Evolutionary conservation across 805 yeast genomes (phyloP).

Genomic region (Saccharomycopsis capsularis): DNA sequence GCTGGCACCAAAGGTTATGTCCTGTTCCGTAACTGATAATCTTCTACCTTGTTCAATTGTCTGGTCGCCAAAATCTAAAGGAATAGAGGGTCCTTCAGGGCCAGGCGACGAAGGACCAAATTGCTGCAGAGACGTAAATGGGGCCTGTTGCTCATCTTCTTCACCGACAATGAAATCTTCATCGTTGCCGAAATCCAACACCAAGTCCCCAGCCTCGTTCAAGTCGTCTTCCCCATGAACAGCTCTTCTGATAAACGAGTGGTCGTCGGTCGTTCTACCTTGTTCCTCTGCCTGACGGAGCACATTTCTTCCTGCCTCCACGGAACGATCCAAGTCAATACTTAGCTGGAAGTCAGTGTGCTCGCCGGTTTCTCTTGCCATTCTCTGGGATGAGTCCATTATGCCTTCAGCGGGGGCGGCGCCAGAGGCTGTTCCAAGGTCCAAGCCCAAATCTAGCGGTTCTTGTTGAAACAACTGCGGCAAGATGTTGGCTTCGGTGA

Average conservation of each 20-base stretch:
- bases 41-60: constrained; percentile 51
- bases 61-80: constrained; percentile 7
- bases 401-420: constrained; percentile 22
- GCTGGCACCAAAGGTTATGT: constrained; percentile 21
- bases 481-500: constrained; percentile 46
- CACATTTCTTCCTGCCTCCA: constrained; percentile 15
- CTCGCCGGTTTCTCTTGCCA: not conserved
- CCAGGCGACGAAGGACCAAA: not conserved
- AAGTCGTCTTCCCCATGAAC: constrained; percentile 5
- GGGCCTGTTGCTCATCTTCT: not conserved
- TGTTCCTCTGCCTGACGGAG: not conserved
- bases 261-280: constrained; percentile 10
- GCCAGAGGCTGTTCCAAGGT: constrained; percentile 28
- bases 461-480: constrained; percentile 61
- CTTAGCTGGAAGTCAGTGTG: not conserved
- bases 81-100: not conserved
- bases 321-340: constrained; percentile 7
- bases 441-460: constrained; percentile 39
- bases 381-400: not conserved
- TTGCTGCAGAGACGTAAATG: not conserved
- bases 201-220: constrained; percentile 5
- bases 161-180: too few species aligned
- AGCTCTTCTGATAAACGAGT: constrained; percentile 7
- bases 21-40: not conserved
- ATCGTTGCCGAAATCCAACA: constrained; percentile 15